Evolutionary conservation across 768 basidiomycete genomes (phyloP).

Genomic region (Cubamyces sp.): DNA sequence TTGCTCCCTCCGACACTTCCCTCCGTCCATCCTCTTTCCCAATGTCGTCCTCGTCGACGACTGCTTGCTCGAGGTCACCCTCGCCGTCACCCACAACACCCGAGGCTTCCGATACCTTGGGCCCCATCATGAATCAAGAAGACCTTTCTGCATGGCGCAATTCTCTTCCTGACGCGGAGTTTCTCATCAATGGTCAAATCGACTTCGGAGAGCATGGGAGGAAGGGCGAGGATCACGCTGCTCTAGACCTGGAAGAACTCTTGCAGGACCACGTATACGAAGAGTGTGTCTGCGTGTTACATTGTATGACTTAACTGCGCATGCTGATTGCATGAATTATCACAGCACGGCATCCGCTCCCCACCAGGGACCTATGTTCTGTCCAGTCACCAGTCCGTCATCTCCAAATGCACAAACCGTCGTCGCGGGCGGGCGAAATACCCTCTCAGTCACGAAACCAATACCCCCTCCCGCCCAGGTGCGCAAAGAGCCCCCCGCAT

Average conservation of each 20-base stretch:
- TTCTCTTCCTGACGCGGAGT: slow-evolving; percentile 47
- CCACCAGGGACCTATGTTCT: slow-evolving; percentile 18
- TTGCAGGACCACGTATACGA: slow-evolving; percentile 77
- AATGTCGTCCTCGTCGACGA: slow-evolving; percentile 66
- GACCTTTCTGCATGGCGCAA: slow-evolving; percentile 64
- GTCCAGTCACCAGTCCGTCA: slow-evolving; percentile 18
- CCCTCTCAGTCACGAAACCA: slow-evolving; percentile 53
- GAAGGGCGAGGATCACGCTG: slow-evolving; percentile 46
- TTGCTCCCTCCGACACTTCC: not conserved
- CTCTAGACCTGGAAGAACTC: slow-evolving; percentile 68
- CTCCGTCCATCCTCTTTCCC: slow-evolving; percentile 19
- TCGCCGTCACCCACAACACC: slow-evolving; percentile 76
- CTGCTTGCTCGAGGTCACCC: slow-evolving; percentile 67
- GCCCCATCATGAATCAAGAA: slow-evolving; percentile 54
- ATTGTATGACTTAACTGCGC: slow-evolving; percentile 10
- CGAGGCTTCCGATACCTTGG: slow-evolving; percentile 59
- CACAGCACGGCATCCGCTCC: slow-evolving; percentile 16
- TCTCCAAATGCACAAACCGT: slow-evolving; percentile 5
- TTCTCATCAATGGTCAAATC: slow-evolving; percentile 42
- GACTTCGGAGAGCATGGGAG: slow-evolving; percentile 45
- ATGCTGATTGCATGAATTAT: slow-evolving; percentile 7
- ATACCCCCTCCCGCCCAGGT: slow-evolving; percentile 66
- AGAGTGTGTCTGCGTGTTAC: slow-evolving; percentile 53
- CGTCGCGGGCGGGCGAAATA: not conserved
- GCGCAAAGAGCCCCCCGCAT: slow-evolving; percentile 56